A percentile compares a stretch with the other conserved stretches of the same genome.
phyloP scores from a whole-genome alignment of 2,329 filamentous ascomycete genomes.

The Colletotrichum tamarilloi region DNA sequence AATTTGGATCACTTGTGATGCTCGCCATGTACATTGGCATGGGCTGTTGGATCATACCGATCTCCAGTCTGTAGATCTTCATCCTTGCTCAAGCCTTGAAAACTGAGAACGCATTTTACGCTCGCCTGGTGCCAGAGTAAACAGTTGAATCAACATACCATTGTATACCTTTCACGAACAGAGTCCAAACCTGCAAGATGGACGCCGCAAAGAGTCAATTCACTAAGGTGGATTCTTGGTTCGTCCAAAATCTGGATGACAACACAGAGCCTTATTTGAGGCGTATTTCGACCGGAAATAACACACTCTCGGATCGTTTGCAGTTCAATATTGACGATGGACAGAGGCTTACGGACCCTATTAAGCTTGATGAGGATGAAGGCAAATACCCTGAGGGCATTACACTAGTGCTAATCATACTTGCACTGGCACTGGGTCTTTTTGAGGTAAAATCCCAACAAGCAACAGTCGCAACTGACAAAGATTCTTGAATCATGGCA shows the following conservation, averaged over 20 bases:
- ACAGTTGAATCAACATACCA: no score
- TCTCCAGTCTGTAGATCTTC: no score
- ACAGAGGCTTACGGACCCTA: neutral
- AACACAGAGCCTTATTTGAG: neutral
- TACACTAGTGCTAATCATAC: neutral
- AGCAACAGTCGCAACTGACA: no score
- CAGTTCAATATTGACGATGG: neutral
- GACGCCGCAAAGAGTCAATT: neutral
- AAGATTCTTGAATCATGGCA: no score
- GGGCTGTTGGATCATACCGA: no score
- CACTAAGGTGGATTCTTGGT: neutral
- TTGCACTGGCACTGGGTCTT: neutral
- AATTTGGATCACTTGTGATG: no score
- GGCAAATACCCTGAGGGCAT: neutral
- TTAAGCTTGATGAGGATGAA: neutral
- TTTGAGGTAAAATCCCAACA: neutral
- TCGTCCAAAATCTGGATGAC: neutral
- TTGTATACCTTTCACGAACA: no score
- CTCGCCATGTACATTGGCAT: no score
- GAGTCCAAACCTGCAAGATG: neutral
- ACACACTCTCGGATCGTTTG: neutral
- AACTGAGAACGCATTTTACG: no score
- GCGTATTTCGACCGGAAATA: neutral
- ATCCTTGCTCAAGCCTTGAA: no score
- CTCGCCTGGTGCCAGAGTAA: no score